phyloP scores from a whole-genome alignment of 371 early-diverging fungal species.

The Apophysomyces trapeziformis region DNA sequence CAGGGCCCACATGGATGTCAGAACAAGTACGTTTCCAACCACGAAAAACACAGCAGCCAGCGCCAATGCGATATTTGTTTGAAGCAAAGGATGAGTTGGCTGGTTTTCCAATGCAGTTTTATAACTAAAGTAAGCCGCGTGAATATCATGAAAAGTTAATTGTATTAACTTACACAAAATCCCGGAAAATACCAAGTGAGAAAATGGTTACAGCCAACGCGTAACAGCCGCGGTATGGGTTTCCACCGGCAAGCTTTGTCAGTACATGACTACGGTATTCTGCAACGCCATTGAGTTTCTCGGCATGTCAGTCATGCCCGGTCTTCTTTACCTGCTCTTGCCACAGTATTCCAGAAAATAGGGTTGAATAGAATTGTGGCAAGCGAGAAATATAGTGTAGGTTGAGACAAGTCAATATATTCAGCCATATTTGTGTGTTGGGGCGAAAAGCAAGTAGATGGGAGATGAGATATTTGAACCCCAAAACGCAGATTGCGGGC shows the following conservation, averaged over 20 bases:
- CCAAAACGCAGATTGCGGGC: constrained; percentile 6
- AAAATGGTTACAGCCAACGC: constrained; percentile 83
- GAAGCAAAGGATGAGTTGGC: constrained; percentile 60
- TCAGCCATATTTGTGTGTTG: constrained; percentile 18
- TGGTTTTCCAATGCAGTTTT: constrained; percentile 72
- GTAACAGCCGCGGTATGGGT: constrained; percentile 77
- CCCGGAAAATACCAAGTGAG: constrained; percentile 79
- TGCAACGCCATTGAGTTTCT: constrained; percentile 19
- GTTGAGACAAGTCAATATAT: constrained; percentile 64
- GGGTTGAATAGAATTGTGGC: constrained; percentile 88
- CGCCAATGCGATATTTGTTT: constrained; percentile 43
- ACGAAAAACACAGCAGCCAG: constrained; percentile 59
- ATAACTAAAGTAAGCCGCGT: constrained; percentile 43
- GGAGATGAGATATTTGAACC: not conserved
- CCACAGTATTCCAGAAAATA: constrained; percentile 89
- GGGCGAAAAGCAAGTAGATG: constrained; percentile 7
- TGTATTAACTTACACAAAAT: constrained; percentile 67
- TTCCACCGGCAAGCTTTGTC: constrained; percentile 74
- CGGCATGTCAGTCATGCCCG: not conserved
- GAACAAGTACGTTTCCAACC: constrained; percentile 77
- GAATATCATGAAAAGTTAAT: not conserved
- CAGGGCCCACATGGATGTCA: constrained; percentile 85
- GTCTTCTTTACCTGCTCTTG: constrained; percentile 65
- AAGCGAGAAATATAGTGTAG: constrained; percentile 69
- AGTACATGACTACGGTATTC: constrained; percentile 79